Base-by-base conservation (phyloP, 163 green algal species). In the Prototheca wickerhamii region DNA sequence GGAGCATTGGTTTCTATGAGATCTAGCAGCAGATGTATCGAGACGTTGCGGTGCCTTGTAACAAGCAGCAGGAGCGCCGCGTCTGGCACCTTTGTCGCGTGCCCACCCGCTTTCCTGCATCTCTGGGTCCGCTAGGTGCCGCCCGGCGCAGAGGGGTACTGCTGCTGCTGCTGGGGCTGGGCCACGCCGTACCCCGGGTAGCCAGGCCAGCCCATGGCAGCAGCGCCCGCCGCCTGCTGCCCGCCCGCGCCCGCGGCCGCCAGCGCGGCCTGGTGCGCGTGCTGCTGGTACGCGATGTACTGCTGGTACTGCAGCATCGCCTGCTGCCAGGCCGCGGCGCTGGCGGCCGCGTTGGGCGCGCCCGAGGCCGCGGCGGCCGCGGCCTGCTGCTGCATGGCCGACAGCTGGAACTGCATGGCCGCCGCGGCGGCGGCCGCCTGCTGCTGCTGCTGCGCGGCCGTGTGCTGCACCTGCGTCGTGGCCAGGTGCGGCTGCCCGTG, bases 161-260 rank as follows among this genome's bases (percentile, higher is more conserved):
- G 52, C 37, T 62, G 53, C 53, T 69, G 52, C 54, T 60, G 54
- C 54, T 60, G 54, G 29, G 44, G 54, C 28, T 60, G 29, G 2
- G 30, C 4, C 8, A 8, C 29, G 30, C 4, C 56, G n/a, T 5
- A 51, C 4, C 56, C 23, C 0, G 32, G 20, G 28, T 4, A 5
- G 20, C 33, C 46, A 54, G 26, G 26, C 46, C 18, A 6, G 5
- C 20, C 20, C 46, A n/a, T n/a, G n/a, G n/a, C n/a, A n/a, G n/a
- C n/a, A n/a, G n/a, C n/a, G n/a, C n/a, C n/a, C 26, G 7, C 26
- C 52, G 12, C 12, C 26, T 37, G 6, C 52, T 59, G 28, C 52
- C 29, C 54, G n/a, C 54, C 32, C 5, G 18, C 54, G 6, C 20
- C 30, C 28, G 29, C 54, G 6, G 54, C 29, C 31, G 32, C 28